A percentile compares a stretch with the other conserved stretches of the same genome.
phyloP scores from a whole-genome alignment of 495 filamentous ascomycete genomes.

The Entonaema liquescens region DNA sequence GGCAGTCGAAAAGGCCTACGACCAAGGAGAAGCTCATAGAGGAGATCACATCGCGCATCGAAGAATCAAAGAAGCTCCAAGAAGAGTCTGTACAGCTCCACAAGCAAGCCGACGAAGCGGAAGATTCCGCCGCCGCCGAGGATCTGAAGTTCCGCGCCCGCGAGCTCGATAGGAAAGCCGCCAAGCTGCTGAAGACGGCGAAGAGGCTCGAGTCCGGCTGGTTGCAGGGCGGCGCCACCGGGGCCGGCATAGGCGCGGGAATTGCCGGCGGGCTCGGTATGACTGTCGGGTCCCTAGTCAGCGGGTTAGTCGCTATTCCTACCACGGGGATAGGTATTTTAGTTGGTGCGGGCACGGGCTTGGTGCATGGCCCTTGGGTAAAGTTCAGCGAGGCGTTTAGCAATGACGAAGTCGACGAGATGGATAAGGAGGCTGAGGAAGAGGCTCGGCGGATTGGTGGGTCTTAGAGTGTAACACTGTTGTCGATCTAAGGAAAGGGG shows the following conservation, averaged over 20 bases:
- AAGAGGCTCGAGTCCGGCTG: constrained; percentile 49
- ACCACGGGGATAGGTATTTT: constrained; percentile 46
- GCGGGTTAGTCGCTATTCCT: constrained; percentile 46
- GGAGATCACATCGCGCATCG: constrained; percentile 42
- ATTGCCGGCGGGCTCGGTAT: constrained; percentile 46
- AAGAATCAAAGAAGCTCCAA: constrained; percentile 43
- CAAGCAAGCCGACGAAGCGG: constrained; percentile 37
- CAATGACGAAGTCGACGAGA: constrained; percentile 42
- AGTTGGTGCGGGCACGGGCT: constrained; percentile 46
- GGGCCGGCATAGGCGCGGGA: constrained; percentile 49
- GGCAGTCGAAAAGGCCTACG: constrained; percentile 27
- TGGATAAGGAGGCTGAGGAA: constrained; percentile 43
- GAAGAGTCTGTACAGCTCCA: constrained; percentile 42
- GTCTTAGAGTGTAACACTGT: neutral
- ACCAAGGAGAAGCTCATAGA: constrained; percentile 44
- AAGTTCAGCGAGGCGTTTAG: constrained; percentile 43
- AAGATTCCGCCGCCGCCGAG: constrained; percentile 38
- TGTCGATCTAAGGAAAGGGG: neutral
- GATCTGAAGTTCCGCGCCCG: constrained; percentile 38
- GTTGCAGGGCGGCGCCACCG: constrained; percentile 48
- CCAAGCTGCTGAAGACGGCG: constrained; percentile 44
- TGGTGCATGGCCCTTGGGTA: constrained; percentile 52
- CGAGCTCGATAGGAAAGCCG: constrained; percentile 43
- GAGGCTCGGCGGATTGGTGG: constrained; percentile 36
- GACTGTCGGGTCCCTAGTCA: constrained; percentile 47